Base-by-base conservation (phyloP, 768 basidiomycete species). In the Roridomyces roridus region DNA sequence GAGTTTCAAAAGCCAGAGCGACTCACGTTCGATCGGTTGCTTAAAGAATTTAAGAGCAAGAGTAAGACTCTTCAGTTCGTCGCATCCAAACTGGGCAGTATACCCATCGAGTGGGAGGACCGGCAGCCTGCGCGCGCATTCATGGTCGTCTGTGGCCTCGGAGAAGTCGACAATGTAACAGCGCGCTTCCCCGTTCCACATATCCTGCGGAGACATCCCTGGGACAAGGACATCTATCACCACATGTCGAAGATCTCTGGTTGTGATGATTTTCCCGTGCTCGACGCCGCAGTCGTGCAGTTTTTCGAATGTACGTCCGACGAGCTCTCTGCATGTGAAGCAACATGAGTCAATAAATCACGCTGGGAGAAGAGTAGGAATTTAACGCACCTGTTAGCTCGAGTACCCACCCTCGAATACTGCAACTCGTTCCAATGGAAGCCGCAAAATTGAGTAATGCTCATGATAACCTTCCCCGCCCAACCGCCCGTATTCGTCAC, bases 111-210 rank as follows among this genome's bases (percentile, higher is more conserved):
- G 8, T 7, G 54, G 54, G 2, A 55, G 26, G 26, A 48, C 17
- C 12, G 57, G 49, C 4, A 59, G 29, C 11, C 18, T 53, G n/a
- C 51, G 50, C 4, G 18, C 20, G 25, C 56, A 57, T 21, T 31
- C 5, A 20, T 57, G 56, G 23, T 17, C n/a, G 4, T 23, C 23
- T 10, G 23, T 17, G 5, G 56, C 48, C n/a, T 51, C 35, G 14
- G 42, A 15, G 39, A 57, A 57, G 17, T 20, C 56, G 11, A 51
- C 56, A 20, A 57, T 39, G n/a, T 44, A 57, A 40, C 56, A 57
- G 9, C 37, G 48, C 3, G 56, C 42, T 44, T 39, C 41, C 15
- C 48, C 56, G 9, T 34, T 29, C 25, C 31, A 3, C 1, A 6
- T n/a, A 10, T 43, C 48, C 2, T 43, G 23, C 3, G 3, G 2